Base-by-base conservation (phyloP, 768 basidiomycete species). In the Serpula lacrymans region DNA sequence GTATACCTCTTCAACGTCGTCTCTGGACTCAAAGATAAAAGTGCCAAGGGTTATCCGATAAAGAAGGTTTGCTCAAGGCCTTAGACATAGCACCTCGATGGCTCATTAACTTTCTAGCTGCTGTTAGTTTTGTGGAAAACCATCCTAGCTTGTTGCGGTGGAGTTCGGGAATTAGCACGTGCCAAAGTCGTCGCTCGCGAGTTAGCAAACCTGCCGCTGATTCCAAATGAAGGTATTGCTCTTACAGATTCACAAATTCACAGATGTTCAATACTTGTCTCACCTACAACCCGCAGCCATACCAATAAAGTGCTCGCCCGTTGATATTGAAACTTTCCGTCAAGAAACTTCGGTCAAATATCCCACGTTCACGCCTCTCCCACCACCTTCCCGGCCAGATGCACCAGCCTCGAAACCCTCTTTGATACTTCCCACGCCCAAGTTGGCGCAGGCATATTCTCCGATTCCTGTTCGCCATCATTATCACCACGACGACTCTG, bases 91-190 rank as follows among this genome's bases (percentile, higher is more conserved):
- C n/a, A n/a, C n/a, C n/a, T n/a, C n/a, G n/a, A 9, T 27, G 37
- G 29, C 47, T 43, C 45, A 48, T 40, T 18, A 34, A 42, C n/a
- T 26, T 35, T 7, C 34, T 53, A 96, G 94, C 79, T 97, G 3
- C 76, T 99, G 10, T 77, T 98, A 12, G 77, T 99, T 0, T 69
- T 96, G 7, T 99, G 96, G 96, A 99, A 98, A 59, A 81, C 89
- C 0, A 64, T 98, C 28, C 68, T 99, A 33, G 82, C 90, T 24
- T 96, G 91, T 60, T 85, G 92, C 54, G 96, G 96, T 29, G 96
- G 96, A 5, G 75, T 95, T 46, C 82, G 86, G 43, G 95, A 98
- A 51, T 77, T 89, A 30, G 71, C 69, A 6, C 80, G 89, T 34
- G 90, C 84, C 32, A 94, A 94, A 65, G 84, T 74, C 39, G 69